Evolutionary conservation across 2,329 filamentous ascomycete species (phyloP).

Genomic region (Lizonia empirigonia): DNA sequence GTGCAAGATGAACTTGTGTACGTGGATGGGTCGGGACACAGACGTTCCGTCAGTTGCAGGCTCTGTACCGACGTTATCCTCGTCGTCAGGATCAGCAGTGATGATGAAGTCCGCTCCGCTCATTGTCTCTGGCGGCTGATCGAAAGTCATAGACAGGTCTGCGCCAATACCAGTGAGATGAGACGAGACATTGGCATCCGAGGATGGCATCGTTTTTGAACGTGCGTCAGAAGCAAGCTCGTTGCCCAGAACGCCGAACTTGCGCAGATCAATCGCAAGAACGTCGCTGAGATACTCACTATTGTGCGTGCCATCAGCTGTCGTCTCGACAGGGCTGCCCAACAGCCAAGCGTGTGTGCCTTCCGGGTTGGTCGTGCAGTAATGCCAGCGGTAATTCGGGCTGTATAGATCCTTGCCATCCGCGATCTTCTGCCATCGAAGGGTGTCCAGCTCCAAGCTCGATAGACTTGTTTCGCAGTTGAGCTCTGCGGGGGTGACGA

Average conservation of each 20-base stretch:
- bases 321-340: conserved; percentile 81
- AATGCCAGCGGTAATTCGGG: conserved; percentile 94
- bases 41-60: conserved; percentile 49
- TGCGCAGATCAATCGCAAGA: conserved; percentile 87
- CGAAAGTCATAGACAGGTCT: conserved; percentile 86
- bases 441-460: conserved; percentile 80
- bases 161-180: conserved; percentile 72
- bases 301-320: conserved; percentile 69
- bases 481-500: conserved; percentile 88
- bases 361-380: conserved; percentile 93
- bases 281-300: conserved; percentile 96
- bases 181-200: conserved; percentile 59
- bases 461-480: conserved; percentile 92
- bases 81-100: conserved; percentile 80
- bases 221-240: conserved; percentile 59
- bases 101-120: conserved; percentile 91
- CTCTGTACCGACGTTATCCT: conserved; percentile 66
- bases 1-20: conserved; percentile 92
- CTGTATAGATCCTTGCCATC: conserved; percentile 95
- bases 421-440: conserved; percentile 94
- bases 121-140: conserved; percentile 80
- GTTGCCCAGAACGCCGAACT: conserved; percentile 88
- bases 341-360: conserved; percentile 96
- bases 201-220: conserved; percentile 53
- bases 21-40: conserved; percentile 80